These are phyloP conservation scores for Telopea speciosissima DNA, from an alignment of 177 flowering plant genomes.

Conservation along the genomic window DNA sequence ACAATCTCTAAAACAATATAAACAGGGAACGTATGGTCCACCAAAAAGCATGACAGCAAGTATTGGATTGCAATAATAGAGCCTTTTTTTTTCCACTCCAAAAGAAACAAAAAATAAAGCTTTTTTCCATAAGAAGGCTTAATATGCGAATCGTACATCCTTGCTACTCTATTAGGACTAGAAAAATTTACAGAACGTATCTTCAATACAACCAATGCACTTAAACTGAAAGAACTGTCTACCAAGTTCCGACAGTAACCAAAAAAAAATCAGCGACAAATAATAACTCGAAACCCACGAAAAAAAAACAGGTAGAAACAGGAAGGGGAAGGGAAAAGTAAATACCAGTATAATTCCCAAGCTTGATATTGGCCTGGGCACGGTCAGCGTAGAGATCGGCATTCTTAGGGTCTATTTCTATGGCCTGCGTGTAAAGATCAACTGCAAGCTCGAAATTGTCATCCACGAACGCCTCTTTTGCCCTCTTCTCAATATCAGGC, in stretches of 20 bases:
- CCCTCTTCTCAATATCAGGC: slow-evolving; percentile 41
- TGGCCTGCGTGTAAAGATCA: slow-evolving; percentile 76
- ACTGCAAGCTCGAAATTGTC: slow-evolving; percentile 82
- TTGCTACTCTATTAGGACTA: background rate
- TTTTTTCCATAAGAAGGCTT: background rate
- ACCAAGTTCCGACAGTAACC: background rate
- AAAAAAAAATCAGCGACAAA: background rate
- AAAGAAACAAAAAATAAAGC: too few relatives aligned
- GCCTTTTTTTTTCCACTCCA: background rate
- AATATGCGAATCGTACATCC: background rate
- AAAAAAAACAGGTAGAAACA: background rate
- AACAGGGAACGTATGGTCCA: background rate
- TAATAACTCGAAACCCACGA: background rate
- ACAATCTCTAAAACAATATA: background rate
- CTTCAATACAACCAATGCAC: background rate
- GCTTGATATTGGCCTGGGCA: slow-evolving; percentile 88
- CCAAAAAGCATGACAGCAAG: background rate
- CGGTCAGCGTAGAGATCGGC: slow-evolving; percentile 75
- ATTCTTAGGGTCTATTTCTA: slow-evolving; percentile 40
- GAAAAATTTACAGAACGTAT: background rate
- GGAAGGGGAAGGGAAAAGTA: background rate
- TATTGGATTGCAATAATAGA: background rate
- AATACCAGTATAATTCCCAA: slow-evolving; percentile 59
- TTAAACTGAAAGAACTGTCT: background rate
- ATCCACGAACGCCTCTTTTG: slow-evolving; percentile 82